Conservation (phyloP, 1,139 yeast genomes). For the Taphrina pruni region DNA sequence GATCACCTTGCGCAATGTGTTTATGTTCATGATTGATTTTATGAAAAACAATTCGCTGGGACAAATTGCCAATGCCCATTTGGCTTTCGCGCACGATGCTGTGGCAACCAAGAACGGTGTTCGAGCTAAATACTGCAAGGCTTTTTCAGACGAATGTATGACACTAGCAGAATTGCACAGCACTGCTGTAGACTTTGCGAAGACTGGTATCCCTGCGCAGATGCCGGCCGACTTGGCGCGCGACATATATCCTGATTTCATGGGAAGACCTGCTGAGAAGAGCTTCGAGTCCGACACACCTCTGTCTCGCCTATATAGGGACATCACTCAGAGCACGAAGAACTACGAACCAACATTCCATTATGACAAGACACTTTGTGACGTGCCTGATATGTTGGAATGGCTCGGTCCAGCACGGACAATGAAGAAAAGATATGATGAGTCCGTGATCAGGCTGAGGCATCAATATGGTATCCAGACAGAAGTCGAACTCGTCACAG, state of each 20-base stretch:
- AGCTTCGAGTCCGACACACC: slow-evolving; percentile 16
- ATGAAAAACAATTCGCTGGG: slow-evolving; percentile 42
- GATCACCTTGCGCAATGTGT: slow-evolving; percentile 32
- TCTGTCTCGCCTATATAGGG: slow-evolving; percentile 10
- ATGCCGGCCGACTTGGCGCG: slow-evolving; percentile 25
- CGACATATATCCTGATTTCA: slow-evolving; percentile 42
- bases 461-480: slow-evolving; percentile 36
- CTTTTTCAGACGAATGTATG: slow-evolving; percentile 31
- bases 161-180: slow-evolving; percentile 42
- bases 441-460: slow-evolving; percentile 34
- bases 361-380: slow-evolving; percentile 30
- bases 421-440: slow-evolving; percentile 38
- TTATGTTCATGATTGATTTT: slow-evolving; percentile 39
- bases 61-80: slow-evolving; percentile 41
- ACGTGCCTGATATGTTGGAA: slow-evolving; percentile 27
- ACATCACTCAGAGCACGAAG: neutral
- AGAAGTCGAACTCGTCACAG: slow-evolving; percentile 43
- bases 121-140: neutral
- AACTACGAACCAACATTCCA: slow-evolving; percentile 2
- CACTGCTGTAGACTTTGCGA: slow-evolving; percentile 42
- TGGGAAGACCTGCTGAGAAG: slow-evolving; percentile 26
- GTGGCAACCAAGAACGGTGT: slow-evolving; percentile 37
- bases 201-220: slow-evolving; percentile 42
- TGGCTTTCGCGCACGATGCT: slow-evolving; percentile 41
- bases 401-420: slow-evolving; percentile 19